Conservation (phyloP, 345 rosid species). For the Sisymbrium altissimum region DNA sequence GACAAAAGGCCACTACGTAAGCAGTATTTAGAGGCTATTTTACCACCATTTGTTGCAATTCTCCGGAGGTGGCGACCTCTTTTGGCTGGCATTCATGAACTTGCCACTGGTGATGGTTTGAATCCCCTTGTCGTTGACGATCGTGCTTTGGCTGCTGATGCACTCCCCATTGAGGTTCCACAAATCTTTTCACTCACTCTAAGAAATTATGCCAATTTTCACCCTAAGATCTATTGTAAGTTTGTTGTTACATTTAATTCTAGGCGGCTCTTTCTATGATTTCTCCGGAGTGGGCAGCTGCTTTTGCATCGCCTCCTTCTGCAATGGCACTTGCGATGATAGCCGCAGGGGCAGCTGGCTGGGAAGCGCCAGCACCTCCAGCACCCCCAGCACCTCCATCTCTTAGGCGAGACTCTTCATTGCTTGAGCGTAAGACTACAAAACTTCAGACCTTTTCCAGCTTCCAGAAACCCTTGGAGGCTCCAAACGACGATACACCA, state of each 20-base stretch:
- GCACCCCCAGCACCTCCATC: slow-evolving; percentile 42
- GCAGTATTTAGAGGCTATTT: slow-evolving; percentile 81
- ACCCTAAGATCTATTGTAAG: neutral
- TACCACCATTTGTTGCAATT: slow-evolving; percentile 95
- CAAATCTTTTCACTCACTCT: slow-evolving; percentile 1
- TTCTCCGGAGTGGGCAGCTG: slow-evolving; percentile 97
- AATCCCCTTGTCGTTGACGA: slow-evolving; percentile 93
- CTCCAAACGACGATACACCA: slow-evolving; percentile 51
- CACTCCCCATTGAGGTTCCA: slow-evolving; percentile 82
- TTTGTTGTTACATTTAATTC: neutral
- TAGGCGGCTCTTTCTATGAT: slow-evolving; percentile 96
- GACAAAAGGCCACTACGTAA: slow-evolving; percentile 77
- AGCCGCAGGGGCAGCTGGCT: slow-evolving; percentile 98
- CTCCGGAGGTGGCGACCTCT: slow-evolving; percentile 97
- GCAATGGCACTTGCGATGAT: slow-evolving; percentile 99
- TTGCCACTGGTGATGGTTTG: slow-evolving; percentile 82
- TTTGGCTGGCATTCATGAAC: slow-evolving; percentile 95
- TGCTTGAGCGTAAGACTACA: slow-evolving; percentile 73
- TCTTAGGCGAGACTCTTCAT: slow-evolving; percentile 74
- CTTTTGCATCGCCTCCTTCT: slow-evolving; percentile 99
- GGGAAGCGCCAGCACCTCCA: slow-evolving; percentile 53
- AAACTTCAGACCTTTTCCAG: slow-evolving; percentile 82
- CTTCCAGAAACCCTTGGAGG: slow-evolving; percentile 78
- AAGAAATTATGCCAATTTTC: neutral
- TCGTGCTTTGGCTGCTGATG: slow-evolving; percentile 91